Evolutionary conservation across 805 yeast genomes (phyloP).

Genomic region (Lachancea mirantina): DNA sequence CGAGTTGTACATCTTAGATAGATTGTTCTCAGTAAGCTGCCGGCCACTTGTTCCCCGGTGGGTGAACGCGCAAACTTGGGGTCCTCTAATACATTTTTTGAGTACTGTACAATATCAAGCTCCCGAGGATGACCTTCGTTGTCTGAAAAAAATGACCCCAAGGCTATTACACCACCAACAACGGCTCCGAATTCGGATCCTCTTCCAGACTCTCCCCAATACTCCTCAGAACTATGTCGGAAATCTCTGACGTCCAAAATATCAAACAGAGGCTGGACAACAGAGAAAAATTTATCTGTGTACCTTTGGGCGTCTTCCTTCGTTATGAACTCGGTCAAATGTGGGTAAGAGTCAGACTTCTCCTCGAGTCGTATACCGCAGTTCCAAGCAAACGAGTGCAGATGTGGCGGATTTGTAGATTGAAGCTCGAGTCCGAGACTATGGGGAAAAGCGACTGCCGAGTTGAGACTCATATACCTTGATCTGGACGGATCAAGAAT

Average conservation of each 20-base stretch:
- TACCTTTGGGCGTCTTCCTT: slow-evolving; percentile 7
- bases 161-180: slow-evolving; percentile 9
- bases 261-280: slow-evolving; percentile 11
- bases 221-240: slow-evolving; percentile 3
- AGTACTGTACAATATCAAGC: slow-evolving; percentile 10
- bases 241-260: slow-evolving; percentile 6
- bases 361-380: slow-evolving; percentile 12
- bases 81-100: slow-evolving; percentile 10
- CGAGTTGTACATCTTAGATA: slow-evolving; percentile 10
- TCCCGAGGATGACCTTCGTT: slow-evolving; percentile 11
- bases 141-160: slow-evolving; percentile 12
- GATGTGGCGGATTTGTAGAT: slow-evolving; percentile 12
- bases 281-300: slow-evolving; percentile 4
- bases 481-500: slow-evolving; percentile 6
- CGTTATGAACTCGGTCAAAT: slow-evolving; percentile 4
- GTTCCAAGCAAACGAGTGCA: slow-evolving; percentile 13
- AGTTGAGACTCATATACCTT: slow-evolving; percentile 8
- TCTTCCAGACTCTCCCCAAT: slow-evolving; percentile 6
- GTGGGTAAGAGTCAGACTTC: slow-evolving; percentile 4
- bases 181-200: slow-evolving; percentile 10
- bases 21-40: slow-evolving; percentile 10
- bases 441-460: slow-evolving; percentile 12
- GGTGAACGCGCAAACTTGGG: slow-evolving; percentile 11
- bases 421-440: slow-evolving; percentile 11
- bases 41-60: slow-evolving; percentile 9